Percentiles rank a stretch among this genome's conserved stretches.
Evolutionary conservation across 2,329 filamentous ascomycete species (phyloP).

Genomic region (Colletotrichum lentis): DNA sequence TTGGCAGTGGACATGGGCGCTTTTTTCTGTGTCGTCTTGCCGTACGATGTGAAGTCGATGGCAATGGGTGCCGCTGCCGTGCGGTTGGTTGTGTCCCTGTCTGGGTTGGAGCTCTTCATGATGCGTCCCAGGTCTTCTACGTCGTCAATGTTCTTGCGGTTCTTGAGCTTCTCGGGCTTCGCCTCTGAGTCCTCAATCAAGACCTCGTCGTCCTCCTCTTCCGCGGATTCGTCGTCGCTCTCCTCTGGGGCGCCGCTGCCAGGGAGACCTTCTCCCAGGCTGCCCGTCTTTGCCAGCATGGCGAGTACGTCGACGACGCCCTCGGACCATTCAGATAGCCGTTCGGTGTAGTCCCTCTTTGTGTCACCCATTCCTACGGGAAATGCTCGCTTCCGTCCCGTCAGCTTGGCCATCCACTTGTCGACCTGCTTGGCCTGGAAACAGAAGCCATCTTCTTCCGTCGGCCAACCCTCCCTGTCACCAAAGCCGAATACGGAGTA

Average conservation of each 20-base stretch:
- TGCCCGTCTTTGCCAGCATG: conserved; percentile 67
- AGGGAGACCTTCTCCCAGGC: conserved; percentile 70
- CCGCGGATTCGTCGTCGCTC: conserved; percentile 78
- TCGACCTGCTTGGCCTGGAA: conserved; percentile 91
- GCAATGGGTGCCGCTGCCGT: conserved; percentile 63
- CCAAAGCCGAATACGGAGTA: conserved; percentile 96
- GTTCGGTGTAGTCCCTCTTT: conserved; percentile 73
- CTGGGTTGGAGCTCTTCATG: conserved; percentile 58
- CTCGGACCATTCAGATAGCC: conserved; percentile 78
- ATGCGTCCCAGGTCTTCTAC: conserved; percentile 83
- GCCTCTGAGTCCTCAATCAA: conserved; percentile 56
- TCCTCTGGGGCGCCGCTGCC: conserved; percentile 86
- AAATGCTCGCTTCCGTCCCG: conserved; percentile 83
- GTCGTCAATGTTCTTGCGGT: conserved; percentile 68
- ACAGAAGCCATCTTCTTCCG: conserved; percentile 89
- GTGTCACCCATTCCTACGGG: conserved; percentile 89
- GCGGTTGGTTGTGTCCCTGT: conserved; percentile 46
- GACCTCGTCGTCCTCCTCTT: conserved; percentile 65
- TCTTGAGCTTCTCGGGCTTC: conserved; percentile 54
- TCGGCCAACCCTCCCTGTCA: conserved; percentile 90
- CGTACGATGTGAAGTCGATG: conserved; percentile 85
- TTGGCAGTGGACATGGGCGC: conserved; percentile 64
- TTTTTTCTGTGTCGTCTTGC: conserved; percentile 58
- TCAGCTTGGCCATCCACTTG: conserved; percentile 97
- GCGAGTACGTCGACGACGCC: conserved; percentile 77